These are phyloP conservation scores for Passiflora organensis DNA, from an alignment of 345 rosid species.

Conservation along the genomic window DNA sequence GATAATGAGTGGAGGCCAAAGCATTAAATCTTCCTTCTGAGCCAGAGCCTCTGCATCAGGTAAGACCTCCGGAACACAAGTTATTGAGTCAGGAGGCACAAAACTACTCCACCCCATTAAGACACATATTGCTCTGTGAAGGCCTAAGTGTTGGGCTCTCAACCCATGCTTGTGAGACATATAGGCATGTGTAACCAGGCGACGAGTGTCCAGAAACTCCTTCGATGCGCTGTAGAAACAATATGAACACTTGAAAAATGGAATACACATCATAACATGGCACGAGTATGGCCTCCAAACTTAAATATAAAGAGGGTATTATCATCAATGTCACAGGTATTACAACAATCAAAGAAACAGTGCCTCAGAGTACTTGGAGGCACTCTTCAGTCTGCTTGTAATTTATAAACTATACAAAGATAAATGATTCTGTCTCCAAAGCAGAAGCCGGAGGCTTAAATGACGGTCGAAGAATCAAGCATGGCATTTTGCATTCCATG, in stretches of 20 bases:
- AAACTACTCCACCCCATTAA: conserved; percentile 47
- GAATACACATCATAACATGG: background rate
- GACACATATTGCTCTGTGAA: conserved; percentile 52
- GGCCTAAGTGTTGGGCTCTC: conserved; percentile 49
- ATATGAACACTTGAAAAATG: background rate
- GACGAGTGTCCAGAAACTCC: conserved; percentile 43
- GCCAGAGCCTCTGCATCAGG: conserved; percentile 37
- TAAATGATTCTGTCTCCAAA: background rate
- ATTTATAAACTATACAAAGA: background rate
- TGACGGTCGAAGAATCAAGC: too few species aligned
- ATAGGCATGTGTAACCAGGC: conserved; percentile 47
- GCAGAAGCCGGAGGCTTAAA: too few species aligned
- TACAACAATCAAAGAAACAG: background rate
- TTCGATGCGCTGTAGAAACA: conserved; percentile 39
- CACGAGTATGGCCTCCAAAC: background rate
- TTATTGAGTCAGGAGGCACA: conserved; percentile 32
- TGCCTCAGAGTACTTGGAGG: too few species aligned
- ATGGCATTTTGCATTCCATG: too few species aligned
- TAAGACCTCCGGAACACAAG: conserved; percentile 41
- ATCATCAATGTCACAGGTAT: background rate
- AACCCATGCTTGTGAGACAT: conserved; percentile 51
- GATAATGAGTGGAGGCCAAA: conserved; percentile 48
- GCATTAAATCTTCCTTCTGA: conserved; percentile 44
- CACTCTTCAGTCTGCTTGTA: too few species aligned
- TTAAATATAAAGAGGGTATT: background rate